A percentile compares a stretch with the other conserved stretches of the same genome.
phyloP scores from a whole-genome alignment of 305 asterid species.

The Fraxinus dipetala region DNA sequence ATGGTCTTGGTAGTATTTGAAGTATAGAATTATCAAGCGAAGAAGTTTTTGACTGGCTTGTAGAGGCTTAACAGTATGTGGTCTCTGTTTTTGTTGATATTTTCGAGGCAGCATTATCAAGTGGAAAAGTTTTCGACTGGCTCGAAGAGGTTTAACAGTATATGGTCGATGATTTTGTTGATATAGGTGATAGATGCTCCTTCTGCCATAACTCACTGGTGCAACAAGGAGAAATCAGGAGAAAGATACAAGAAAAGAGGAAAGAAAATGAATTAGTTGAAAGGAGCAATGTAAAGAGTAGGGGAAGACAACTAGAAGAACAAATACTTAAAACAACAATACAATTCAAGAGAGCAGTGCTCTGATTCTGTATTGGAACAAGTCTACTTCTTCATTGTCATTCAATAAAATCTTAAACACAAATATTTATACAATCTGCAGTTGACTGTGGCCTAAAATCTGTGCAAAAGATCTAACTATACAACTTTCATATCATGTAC shows the following conservation, averaged over 20 bases:
- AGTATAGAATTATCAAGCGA: neutral
- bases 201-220: neutral
- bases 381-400: neutral
- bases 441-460: neutral
- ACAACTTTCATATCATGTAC: neutral
- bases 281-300: neutral
- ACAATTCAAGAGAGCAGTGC: neutral
- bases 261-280: neutral
- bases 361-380: neutral
- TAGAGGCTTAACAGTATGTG: neutral
- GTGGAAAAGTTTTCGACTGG: neutral
- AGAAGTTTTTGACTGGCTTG: neutral
- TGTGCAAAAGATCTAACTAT: neutral
- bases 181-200: neutral
- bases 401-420: neutral
- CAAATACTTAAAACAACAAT: neutral
- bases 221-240: neutral
- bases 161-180: neutral
- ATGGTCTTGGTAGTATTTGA: neutral
- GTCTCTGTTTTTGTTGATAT: neutral
- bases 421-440: neutral
- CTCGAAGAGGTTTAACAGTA: neutral
- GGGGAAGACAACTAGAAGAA: neutral
- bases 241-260: neutral
- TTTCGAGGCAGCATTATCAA: neutral